These are phyloP conservation scores for Vigna hirtella DNA, from an alignment of 306 rosid species.

Conservation along the genomic window DNA sequence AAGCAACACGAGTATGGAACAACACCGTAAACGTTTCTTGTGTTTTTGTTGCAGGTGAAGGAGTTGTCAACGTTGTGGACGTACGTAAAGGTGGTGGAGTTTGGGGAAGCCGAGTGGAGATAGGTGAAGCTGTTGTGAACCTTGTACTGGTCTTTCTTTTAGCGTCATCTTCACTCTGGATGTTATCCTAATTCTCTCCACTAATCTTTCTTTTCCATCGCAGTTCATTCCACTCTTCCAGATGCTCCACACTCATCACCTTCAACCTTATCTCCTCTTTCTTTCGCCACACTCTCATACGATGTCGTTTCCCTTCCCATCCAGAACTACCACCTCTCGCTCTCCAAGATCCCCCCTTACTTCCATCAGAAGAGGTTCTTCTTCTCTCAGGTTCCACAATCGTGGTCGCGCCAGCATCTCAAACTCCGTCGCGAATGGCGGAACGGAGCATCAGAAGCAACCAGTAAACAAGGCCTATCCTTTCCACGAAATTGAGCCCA, in stretches of 20 bases:
- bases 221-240: slow-evolving; percentile 43
- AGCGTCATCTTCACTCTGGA: slow-evolving; percentile 38
- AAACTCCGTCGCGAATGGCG: slow-evolving; percentile 39
- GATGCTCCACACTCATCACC: slow-evolving; percentile 44
- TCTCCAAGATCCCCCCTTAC: slow-evolving; percentile 44
- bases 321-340: slow-evolving; percentile 23
- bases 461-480: slow-evolving; percentile 70
- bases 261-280: slow-evolving; percentile 13
- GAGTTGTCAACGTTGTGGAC: too few species aligned
- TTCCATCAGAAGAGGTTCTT: slow-evolving; percentile 16
- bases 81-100: too few species aligned
- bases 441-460: slow-evolving; percentile 46
- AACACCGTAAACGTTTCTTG: too few species aligned
- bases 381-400: slow-evolving; percentile 43
- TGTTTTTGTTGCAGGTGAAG: too few species aligned
- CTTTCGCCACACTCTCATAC: slow-evolving; percentile 41
- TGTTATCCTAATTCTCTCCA: slow-evolving; percentile 36
- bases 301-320: slow-evolving; percentile 17
- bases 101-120: too few species aligned
- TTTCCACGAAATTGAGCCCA: slow-evolving; percentile 77
- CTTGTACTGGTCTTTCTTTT: too few species aligned
- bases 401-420: slow-evolving; percentile 34
- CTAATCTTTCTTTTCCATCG: neutral
- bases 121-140: too few species aligned
- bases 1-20: too few species aligned